Evolutionary conservation across 176 grass and related monocot species (phyloP), one percentile per base, ranked within the genome.

Genomic region (Echinochloa phyllopogon): DNA sequence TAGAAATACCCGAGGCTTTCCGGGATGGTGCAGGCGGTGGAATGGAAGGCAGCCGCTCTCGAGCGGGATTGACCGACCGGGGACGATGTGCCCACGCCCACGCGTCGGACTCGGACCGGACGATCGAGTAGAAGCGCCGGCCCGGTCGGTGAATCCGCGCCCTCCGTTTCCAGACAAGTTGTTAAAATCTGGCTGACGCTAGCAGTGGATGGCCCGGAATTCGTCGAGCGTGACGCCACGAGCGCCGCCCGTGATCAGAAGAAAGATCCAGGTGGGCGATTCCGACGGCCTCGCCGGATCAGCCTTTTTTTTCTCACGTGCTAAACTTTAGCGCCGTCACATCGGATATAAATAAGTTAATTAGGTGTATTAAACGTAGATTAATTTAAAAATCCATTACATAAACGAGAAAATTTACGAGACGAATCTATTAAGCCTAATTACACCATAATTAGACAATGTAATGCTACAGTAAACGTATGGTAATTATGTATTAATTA

Each of bases 221-320:
- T 80, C 61, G 24, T 61, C 60, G 60, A 33, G 38, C 38, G 56
- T 62, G 75, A 78, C 56, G 56, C 57, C 36, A 55, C 45, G 17
- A 13, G 18, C 65, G 8, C 8, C 16, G 62, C 6, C 2, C 5
- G 6, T 33, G 29, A 33, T 33, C 29, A 2, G 29, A 33, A 2
- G 29, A 33, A 33, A 33, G 29, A 65, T 65, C 63, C 63, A 65
- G 62, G 63, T 16, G 61, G 33, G 61, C 12, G 27, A 71, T 47
- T 43, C 21, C 66, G 36, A 16, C 65, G 38, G 63, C 29, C 62
- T 37, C 36, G 36, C 63, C 29, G 15, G 39, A 69, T 23, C 37
- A 40, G n/a, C n/a, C n/a, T n/a, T n/a, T n/a, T n/a, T n/a, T n/a
- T n/a, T n/a, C n/a, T n/a, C n/a, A n/a, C n/a, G n/a, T n/a, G n/a